A percentile compares a stretch with the other conserved stretches of the same genome.
phyloP scores from a whole-genome alignment of 192 early-diverging fungal species.

The Endogone sp. region DNA sequence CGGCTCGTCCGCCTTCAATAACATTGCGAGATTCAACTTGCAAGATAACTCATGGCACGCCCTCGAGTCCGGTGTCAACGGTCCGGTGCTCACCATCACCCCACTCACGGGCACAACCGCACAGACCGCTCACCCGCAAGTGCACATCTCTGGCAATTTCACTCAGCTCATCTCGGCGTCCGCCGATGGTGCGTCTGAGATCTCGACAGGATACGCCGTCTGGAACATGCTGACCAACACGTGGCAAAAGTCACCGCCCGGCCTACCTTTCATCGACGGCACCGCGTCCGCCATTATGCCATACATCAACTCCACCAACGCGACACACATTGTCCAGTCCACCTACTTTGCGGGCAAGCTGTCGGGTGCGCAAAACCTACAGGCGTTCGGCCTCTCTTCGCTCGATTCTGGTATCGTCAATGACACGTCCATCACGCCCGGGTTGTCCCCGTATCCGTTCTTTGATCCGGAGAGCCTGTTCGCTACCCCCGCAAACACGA shows the following conservation, averaged over 20 bases:
- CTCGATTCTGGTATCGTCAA: no score
- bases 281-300: no score
- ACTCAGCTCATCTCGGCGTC: not conserved
- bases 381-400: slow-evolving; percentile 4
- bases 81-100: not conserved
- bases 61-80: not conserved
- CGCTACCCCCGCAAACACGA: not conserved
- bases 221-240: not conserved
- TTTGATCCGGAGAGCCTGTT: not conserved
- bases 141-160: slow-evolving; percentile 2
- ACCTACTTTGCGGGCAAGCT: no score
- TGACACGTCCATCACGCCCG: not conserved
- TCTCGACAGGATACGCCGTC: not conserved
- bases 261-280: no score
- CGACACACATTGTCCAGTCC: no score
- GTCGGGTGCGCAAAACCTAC: no score
- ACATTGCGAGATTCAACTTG: not conserved
- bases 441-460: slow-evolving; percentile 5
- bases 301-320: no score
- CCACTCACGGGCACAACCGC: not conserved
- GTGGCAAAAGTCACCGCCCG: no score
- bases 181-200: not conserved
- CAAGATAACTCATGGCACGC: not conserved
- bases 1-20: slow-evolving; percentile 5
- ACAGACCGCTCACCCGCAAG: not conserved